Base-by-base conservation (phyloP, 257 asterid species). In the Jacaranda copaia region DNA sequence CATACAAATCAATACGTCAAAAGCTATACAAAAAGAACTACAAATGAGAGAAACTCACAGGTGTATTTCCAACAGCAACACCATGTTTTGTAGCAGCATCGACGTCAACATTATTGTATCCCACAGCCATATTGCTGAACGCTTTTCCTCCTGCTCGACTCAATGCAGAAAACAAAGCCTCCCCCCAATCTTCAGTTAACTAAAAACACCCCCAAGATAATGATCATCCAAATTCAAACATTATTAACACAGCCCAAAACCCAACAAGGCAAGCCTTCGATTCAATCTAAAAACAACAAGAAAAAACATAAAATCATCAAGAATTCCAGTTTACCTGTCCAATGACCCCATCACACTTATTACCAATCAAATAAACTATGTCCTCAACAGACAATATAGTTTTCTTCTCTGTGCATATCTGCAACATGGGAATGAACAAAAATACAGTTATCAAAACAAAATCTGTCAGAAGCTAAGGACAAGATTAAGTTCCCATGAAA, bases 101-200 rank as follows among this genome's bases (percentile, higher is more conserved):
- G 68, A 91, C 96, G 70, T 95, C 96, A 66, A 95, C 99, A 65
- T 95, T 95, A 87, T 95, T 93, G 81, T 95, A 93, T 35, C 99
- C 99, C 10, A 95, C 99, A 69, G 98, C 99, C 98, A 95, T 93
- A 90, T 95, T 95, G 81, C 98, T 93, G 85, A 95, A 95, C 57
- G 99, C 98, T 78, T 84, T 95, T 14, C 99, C 97, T 78, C 99
- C 98, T 6, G 98, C 98, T 83, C 70, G 87, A 88, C 98, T 95
- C 91, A 93, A 78, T 43, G 97, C 96, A 75, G 94, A 88, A 76
- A 95, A 93, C 80, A 93, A 78, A 2, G 84, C 90, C 80, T 91
- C 98, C 8, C 98, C 97, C 98, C 98, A 95, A 53, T 95, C 99
- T 81, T 95, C 99, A 35, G 98, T 93, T 81, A 95, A 83, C 99